phyloP scores from a whole-genome alignment of 2,329 filamentous ascomycete genomes.

The Thelonectria olida region DNA sequence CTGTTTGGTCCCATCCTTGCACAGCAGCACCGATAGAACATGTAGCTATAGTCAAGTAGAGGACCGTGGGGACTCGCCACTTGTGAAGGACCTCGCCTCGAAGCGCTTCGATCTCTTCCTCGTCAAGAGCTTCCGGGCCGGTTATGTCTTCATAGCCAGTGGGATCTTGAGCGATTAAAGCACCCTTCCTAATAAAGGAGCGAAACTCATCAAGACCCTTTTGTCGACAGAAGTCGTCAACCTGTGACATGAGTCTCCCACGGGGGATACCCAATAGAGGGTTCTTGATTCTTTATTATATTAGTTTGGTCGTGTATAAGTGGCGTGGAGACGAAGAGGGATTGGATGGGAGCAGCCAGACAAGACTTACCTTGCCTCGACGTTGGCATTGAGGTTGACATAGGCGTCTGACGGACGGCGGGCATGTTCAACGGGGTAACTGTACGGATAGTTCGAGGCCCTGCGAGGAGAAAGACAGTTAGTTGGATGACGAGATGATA shows the following conservation, averaged over 20 bases:
- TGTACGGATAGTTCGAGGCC: conserved; percentile 40
- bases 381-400: conserved; percentile 56
- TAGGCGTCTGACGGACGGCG: conserved; percentile 43
- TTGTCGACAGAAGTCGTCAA: conserved; percentile 68
- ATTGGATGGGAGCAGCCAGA: background rate
- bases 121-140: conserved; percentile 64
- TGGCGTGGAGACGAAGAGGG: background rate
- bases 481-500: conserved; percentile 17
- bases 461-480: conserved; percentile 32
- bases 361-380: conserved; percentile 54
- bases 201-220: conserved; percentile 68
- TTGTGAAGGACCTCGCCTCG: conserved; percentile 72
- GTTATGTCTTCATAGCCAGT: conserved; percentile 67
- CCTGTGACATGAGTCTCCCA: conserved; percentile 61
- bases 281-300: conserved; percentile 51
- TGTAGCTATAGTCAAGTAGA: conserved; percentile 73
- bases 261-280: conserved; percentile 62
- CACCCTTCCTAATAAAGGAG: conserved; percentile 71
- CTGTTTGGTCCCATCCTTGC: conserved; percentile 75
- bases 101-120: conserved; percentile 68
- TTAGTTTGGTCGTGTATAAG: conserved; percentile 20
- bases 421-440: conserved; percentile 49
- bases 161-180: conserved; percentile 78
- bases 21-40: conserved; percentile 78
- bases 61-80: conserved; percentile 69